These are phyloP conservation scores for Phlebiopsis flavidoalba DNA, from an alignment of 768 basidiomycete genomes.

Conservation along the genomic window DNA sequence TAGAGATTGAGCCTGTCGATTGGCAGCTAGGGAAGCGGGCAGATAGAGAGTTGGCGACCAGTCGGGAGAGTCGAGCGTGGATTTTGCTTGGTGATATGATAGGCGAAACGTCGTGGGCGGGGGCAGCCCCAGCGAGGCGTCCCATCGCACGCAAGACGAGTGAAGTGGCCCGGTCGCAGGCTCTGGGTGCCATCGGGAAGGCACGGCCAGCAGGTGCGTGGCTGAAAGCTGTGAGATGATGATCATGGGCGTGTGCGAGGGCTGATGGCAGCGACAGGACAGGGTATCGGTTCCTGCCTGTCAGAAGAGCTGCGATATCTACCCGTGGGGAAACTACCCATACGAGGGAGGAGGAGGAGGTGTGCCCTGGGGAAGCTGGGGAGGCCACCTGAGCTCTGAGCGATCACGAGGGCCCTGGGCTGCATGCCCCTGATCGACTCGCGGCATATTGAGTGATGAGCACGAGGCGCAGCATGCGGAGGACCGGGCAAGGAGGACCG, in stretches of 20 bases:
- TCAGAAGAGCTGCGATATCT: background rate
- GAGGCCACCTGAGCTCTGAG: background rate
- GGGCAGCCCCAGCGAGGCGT: background rate
- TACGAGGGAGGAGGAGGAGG: background rate
- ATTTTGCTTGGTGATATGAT: conserved; percentile 7
- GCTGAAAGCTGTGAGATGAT: conserved; percentile 1
- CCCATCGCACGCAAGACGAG: background rate
- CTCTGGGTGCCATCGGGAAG: background rate
- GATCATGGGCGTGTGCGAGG: background rate
- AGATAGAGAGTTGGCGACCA: conserved; percentile 4
- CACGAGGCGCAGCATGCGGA: background rate
- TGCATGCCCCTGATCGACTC: background rate
- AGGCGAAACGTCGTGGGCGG: background rate
- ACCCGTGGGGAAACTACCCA: background rate
- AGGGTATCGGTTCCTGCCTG: background rate
- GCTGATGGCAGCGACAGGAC: background rate
- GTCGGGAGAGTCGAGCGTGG: background rate
- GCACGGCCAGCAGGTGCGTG: background rate
- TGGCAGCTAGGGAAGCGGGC: background rate
- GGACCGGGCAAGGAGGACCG: too few species aligned
- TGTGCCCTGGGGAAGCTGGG: background rate
- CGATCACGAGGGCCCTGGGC: background rate
- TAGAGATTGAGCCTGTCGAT: background rate
- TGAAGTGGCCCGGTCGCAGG: background rate
- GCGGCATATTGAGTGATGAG: background rate